These are phyloP conservation scores for Elsinoe australis DNA, from an alignment of 2,329 filamentous ascomycete species.

Conservation along the genomic window DNA sequence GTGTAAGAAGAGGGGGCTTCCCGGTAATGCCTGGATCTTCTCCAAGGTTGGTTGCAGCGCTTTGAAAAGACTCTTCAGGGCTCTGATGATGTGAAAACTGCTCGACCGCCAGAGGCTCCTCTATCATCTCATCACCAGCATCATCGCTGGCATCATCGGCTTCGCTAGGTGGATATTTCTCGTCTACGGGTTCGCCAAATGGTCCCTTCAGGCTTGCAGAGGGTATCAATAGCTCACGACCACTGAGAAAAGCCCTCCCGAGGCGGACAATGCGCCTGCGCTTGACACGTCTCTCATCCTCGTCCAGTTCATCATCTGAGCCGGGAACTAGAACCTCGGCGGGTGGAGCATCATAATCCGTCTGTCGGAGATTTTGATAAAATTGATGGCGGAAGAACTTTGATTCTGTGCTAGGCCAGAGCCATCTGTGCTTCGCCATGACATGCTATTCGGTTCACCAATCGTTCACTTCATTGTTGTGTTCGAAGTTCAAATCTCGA, in stretches of 20 bases:
- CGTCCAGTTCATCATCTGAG: conserved; percentile 50
- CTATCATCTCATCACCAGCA: background rate
- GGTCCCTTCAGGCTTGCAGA: conserved; percentile 57
- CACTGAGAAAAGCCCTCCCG: conserved; percentile 51
- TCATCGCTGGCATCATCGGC: background rate
- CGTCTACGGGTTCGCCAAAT: conserved; percentile 36
- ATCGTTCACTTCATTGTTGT: background rate
- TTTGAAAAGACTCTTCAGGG: no score
- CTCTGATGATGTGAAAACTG: background rate
- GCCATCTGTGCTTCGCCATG: conserved; percentile 17
- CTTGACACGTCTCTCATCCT: conserved; percentile 43
- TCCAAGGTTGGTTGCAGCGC: no score
- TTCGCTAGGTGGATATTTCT: conserved; percentile 14
- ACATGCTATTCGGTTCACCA: background rate
- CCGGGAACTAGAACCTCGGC: conserved; percentile 43
- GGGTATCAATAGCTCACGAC: conserved; percentile 49
- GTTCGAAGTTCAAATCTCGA: no score
- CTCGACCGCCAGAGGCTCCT: background rate
- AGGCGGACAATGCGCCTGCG: conserved; percentile 52
- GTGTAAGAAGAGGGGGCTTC: no score
- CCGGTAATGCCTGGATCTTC: no score
- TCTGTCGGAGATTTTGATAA: conserved; percentile 12
- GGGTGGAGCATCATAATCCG: conserved; percentile 28
- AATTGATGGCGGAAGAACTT: conserved; percentile 14
- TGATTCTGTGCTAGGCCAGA: conserved; percentile 20